Conservation (phyloP, 768 basidiomycete species). For the Asterophora parasitica region DNA sequence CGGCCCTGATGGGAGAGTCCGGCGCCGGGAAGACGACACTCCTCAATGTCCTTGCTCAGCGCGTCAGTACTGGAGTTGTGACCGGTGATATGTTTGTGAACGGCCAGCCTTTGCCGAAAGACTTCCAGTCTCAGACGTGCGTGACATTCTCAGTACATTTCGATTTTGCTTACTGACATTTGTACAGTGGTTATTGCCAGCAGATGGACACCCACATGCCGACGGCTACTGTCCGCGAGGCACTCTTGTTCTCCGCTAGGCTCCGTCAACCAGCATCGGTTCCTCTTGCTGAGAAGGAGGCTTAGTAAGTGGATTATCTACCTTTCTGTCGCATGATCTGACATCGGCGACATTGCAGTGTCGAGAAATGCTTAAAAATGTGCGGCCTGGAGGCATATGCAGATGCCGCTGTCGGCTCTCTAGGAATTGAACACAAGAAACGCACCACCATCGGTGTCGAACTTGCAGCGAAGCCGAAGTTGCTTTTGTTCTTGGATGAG, state of each 20-base stretch:
- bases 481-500: conserved; percentile 84
- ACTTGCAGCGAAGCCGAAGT: conserved; percentile 78
- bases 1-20: conserved; percentile 57
- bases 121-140: conserved; percentile 48
- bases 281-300: conserved; percentile 68
- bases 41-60: conserved; percentile 40
- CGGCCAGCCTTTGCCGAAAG: conserved; percentile 32
- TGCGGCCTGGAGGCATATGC: conserved; percentile 62
- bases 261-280: conserved; percentile 70
- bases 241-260: conserved; percentile 72
- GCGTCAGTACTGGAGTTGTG: conserved; percentile 31
- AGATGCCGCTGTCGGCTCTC: conserved; percentile 64
- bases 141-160: conserved; percentile 2
- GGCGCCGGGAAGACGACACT: conserved; percentile 37
- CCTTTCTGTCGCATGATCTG: background rate
- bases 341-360: conserved; percentile 1
- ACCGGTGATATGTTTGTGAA: conserved; percentile 38
- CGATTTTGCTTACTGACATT: background rate
- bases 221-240: conserved; percentile 75
- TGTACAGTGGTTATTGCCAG: conserved; percentile 64
- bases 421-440: conserved; percentile 72
- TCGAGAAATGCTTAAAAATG: conserved; percentile 29
- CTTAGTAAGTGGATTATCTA: conserved; percentile 48
- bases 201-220: conserved; percentile 80
- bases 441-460: conserved; percentile 86